Evolutionary conservation across 208 protist genomes (phyloP).

Genomic region (Trypanosoma avium): DNA sequence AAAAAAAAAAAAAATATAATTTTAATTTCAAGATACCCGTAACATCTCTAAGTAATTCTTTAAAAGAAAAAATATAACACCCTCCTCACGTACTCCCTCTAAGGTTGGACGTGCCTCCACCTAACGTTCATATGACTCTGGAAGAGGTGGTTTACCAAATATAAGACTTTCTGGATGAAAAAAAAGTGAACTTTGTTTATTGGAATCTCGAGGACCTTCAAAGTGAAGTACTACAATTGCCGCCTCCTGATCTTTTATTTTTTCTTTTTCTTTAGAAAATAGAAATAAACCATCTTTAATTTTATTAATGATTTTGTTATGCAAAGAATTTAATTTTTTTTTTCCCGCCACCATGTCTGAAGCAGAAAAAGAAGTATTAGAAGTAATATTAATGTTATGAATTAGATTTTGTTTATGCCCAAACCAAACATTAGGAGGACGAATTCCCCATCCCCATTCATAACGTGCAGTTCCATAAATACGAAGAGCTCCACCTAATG

Average conservation of each 20-base stretch:
- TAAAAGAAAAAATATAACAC: constrained; percentile 73
- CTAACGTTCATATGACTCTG: constrained; percentile 72
- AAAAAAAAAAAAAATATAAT: too few relatives aligned
- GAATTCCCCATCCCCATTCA: constrained; percentile 84
- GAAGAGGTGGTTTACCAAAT: constrained; percentile 61
- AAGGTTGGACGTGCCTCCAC: constrained; percentile 55
- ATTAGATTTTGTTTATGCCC: constrained; percentile 48
- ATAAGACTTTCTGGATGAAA: constrained; percentile 71
- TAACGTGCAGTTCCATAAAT: constrained; percentile 77
- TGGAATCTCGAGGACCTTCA: constrained; percentile 64
- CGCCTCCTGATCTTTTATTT: too few relatives aligned
- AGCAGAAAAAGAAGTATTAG: neutral
- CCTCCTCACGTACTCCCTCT: constrained; percentile 50
- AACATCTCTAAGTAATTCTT: constrained; percentile 83
- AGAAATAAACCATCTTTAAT: too few relatives aligned
- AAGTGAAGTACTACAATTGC: constrained; percentile 86
- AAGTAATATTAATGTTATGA: neutral
- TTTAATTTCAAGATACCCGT: constrained; percentile 32
- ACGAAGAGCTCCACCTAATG: constrained; percentile 58
- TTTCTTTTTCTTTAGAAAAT: too few relatives aligned
- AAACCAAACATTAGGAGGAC: constrained; percentile 67
- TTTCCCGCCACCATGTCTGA: neutral
- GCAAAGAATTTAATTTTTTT: too few relatives aligned
- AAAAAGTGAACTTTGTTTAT: constrained; percentile 70
- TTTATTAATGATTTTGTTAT: too few relatives aligned